Base-by-base conservation (phyloP, 225 moss, liverwort and hornwort species). In the Bryoerythrophyllum caledonicum region DNA sequence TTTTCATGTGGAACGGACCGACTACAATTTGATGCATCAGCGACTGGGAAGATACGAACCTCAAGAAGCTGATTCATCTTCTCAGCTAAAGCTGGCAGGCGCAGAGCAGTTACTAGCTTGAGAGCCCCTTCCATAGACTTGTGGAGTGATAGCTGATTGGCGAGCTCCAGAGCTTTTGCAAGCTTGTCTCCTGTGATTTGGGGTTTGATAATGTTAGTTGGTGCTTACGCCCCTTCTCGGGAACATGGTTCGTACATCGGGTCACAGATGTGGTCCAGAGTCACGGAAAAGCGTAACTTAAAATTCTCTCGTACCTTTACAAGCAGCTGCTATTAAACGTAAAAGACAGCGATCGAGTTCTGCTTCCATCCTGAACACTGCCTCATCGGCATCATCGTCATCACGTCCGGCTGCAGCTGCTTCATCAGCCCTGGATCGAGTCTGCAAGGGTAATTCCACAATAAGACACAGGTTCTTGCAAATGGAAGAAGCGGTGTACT, bases 81-180 rank as follows among this genome's bases (percentile, higher is more conserved):
- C 79, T 99, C 97, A 1, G 97, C 97, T 60, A 99, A 78, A 13
- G 94, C 80, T 52, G 94, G 88, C 84, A 99, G 75, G 19, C 88
- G 86, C 91, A 95, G 88, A 43, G 97, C 87, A 71, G 90, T 83
- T 26, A 95, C 97, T 21, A 99, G 70, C 71, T 99, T 99, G 20
- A 99, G 79, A 17, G 97, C 97, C 25, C 97, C 97, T 79, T 99
- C 91, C 85, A 95, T 79, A 34, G 97, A 95, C 73, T 91, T 99
- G 74, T 99, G 83, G 2, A 99, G 87, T 52, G 90, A 90, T 28
- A 99, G 87, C 82, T 90, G 91, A 38, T 76, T 86, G 71, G 88
- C 91, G 44, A 99, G 80, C 79, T 99, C 97, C 82, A 94, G 78
- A 10, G 97, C 97, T 80, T 90, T 86, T 17, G 93, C 93, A 74